Percentiles rank a stretch among this genome's conserved stretches.
These are phyloP conservation scores for Gloeophyllum trabeum DNA, from an alignment of 768 basidiomycete species.

Conservation along the genomic window DNA sequence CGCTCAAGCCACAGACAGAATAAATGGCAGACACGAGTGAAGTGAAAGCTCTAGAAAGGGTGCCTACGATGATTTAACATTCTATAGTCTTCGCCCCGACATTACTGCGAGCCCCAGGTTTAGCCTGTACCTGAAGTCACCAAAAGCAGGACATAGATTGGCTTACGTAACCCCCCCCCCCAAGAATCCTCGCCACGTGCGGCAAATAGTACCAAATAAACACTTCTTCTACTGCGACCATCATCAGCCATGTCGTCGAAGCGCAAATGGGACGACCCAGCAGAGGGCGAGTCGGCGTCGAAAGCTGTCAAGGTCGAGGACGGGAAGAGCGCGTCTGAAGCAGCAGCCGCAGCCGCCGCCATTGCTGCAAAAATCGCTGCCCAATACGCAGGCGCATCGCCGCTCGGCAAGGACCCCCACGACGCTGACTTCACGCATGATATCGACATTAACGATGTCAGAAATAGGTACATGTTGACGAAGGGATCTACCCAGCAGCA, in stretches of 20 bases:
- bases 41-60: too few species aligned
- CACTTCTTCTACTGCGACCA: conserved; percentile 1
- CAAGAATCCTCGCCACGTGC: background rate
- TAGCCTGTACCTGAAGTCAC: too few species aligned
- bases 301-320: conserved; percentile 40
- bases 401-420: conserved; percentile 44
- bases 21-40: too few species aligned
- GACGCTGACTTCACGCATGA: conserved; percentile 81
- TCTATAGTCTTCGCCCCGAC: too few species aligned
- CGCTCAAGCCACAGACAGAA: too few species aligned
- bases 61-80: too few species aligned
- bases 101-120: too few species aligned
- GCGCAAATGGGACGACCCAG: conserved; percentile 72
- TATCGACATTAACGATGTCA: conserved; percentile 93
- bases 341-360: conserved; percentile 70
- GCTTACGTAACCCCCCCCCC: too few species aligned
- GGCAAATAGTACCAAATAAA: background rate
- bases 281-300: conserved; percentile 31
- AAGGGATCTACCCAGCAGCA: conserved; percentile 88
- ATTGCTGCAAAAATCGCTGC: conserved; percentile 95
- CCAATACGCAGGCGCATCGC: conserved; percentile 49
- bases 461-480: conserved; percentile 91
- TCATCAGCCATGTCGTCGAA: conserved; percentile 45
- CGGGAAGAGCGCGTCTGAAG: conserved; percentile 52
- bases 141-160: too few species aligned